Percentiles rank a stretch among this genome's conserved stretches.
Conservation (phyloP, 768 basidiomycete genomes). For the Rhodotorula kratochvilovae region DNA sequence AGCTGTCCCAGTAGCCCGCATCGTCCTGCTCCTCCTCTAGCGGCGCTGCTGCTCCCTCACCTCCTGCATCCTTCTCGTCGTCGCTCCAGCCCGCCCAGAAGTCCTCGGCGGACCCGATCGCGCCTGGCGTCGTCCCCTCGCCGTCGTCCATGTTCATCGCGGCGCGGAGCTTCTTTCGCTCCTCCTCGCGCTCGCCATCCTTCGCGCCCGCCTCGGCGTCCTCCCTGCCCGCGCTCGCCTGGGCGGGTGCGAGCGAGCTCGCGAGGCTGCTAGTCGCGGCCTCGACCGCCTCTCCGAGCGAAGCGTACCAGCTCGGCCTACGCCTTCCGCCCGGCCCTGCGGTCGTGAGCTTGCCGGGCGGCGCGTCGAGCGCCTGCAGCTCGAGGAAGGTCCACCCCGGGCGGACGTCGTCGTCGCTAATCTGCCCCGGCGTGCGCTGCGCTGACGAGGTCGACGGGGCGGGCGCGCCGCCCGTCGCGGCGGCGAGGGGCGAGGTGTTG, state of each 20-base stretch:
- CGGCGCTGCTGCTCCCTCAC: background rate
- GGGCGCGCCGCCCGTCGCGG: background rate
- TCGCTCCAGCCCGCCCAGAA: slow-evolving; percentile 31
- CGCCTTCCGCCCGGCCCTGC: background rate
- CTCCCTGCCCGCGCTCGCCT: background rate
- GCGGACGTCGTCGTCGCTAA: background rate
- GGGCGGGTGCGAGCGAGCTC: background rate
- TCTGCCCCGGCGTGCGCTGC: background rate
- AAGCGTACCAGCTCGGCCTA: background rate
- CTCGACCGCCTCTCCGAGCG: background rate
- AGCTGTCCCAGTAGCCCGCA: slow-evolving; percentile 13
- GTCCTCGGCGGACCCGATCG: slow-evolving; percentile 13
- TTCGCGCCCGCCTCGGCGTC: background rate
- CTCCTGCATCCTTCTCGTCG: background rate
- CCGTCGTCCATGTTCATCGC: slow-evolving; percentile 19
- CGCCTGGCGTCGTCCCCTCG: slow-evolving; percentile 19
- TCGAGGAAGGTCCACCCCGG: slow-evolving; percentile 17
- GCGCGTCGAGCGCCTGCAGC: background rate
- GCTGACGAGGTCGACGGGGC: background rate
- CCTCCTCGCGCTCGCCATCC: too few species aligned
- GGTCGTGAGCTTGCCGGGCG: background rate
- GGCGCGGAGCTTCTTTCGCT: too few species aligned
- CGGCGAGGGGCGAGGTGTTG: background rate
- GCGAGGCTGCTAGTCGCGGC: background rate
- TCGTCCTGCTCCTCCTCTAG: slow-evolving; percentile 5